phyloP scores from a whole-genome alignment of 306 rosid genomes.

The Fragaria iinumae region DNA sequence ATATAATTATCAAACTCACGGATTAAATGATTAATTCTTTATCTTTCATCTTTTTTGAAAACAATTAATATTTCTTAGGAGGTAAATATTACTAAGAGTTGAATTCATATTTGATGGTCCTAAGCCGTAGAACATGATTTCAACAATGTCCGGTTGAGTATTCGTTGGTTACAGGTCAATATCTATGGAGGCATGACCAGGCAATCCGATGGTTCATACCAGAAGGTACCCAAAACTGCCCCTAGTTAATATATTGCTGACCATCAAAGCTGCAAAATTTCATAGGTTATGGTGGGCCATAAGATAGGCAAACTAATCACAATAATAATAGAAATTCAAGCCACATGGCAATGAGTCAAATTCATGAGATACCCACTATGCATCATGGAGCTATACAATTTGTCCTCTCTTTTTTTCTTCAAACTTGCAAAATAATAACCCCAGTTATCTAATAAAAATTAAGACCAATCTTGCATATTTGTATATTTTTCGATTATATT shows the following conservation, averaged over 20 bases:
- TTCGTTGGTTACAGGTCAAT: constrained; percentile 20
- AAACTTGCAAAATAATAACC: background rate
- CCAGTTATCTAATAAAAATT: background rate
- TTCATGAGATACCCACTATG: constrained; percentile 70
- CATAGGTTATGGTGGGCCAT: constrained; percentile 31
- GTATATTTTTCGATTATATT: too few species aligned
- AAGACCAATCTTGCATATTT: too few species aligned
- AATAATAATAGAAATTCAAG: constrained; percentile 10
- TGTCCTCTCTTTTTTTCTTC: constrained; percentile 12
- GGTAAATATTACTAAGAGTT: background rate
- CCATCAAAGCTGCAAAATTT: constrained; percentile 30
- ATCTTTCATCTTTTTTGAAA: too few species aligned
- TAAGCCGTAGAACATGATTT: constrained; percentile 25
- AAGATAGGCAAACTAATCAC: constrained; percentile 12
- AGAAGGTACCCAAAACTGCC: constrained; percentile 4
- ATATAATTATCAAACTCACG: too few species aligned
- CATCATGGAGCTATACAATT: constrained; percentile 41
- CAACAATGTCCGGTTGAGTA: constrained; percentile 16
- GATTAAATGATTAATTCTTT: too few species aligned
- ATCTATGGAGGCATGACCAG: constrained; percentile 23
- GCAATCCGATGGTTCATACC: constrained; percentile 25
- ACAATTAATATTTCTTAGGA: too few species aligned
- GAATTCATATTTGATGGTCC: constrained; percentile 3
- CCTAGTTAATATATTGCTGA: constrained; percentile 1
- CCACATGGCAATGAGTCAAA: constrained; percentile 50